Evolutionary conservation across 2,329 filamentous ascomycete genomes (phyloP).

Genomic region (Aureobasidium sp.): DNA sequence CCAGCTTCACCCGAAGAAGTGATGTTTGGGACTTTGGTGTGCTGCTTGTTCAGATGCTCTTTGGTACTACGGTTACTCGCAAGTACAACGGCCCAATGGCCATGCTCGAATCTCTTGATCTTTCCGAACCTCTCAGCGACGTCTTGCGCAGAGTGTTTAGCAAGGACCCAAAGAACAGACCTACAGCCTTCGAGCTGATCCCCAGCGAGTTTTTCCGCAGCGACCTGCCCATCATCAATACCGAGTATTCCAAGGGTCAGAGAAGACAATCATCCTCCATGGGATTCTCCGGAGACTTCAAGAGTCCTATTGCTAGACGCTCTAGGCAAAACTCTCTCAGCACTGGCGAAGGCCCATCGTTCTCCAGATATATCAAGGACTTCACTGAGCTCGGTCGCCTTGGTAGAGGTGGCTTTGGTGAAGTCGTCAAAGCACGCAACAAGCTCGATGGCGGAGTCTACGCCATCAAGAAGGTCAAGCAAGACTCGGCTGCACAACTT

Average conservation of each 20-base stretch:
- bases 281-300: slow-evolving; percentile 16
- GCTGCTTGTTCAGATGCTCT: slow-evolving; percentile 86
- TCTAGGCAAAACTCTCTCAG: slow-evolving; percentile 26
- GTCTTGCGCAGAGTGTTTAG: slow-evolving; percentile 79
- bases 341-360: slow-evolving; percentile 17
- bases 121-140: slow-evolving; percentile 70
- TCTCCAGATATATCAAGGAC: slow-evolving; percentile 74
- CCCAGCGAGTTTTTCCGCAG: slow-evolving; percentile 48
- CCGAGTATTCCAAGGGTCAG: not conserved
- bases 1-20: slow-evolving; percentile 59
- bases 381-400: slow-evolving; percentile 84
- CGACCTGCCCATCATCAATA: slow-evolving; percentile 35
- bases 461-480: slow-evolving; percentile 92
- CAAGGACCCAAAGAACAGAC: slow-evolving; percentile 71
- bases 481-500: slow-evolving; percentile 60
- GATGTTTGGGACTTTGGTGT: slow-evolving; percentile 95
- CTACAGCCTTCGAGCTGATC: slow-evolving; percentile 67
- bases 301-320: slow-evolving; percentile 20
- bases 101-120: slow-evolving; percentile 58
- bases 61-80: slow-evolving; percentile 67
- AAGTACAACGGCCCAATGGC: slow-evolving; percentile 71
- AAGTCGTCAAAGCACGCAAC: slow-evolving; percentile 91
- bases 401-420: slow-evolving; percentile 89
- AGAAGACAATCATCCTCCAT: slow-evolving; percentile 13
- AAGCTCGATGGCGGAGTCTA: slow-evolving; percentile 91